Conservation (phyloP, 2,329 filamentous ascomycete genomes). For the Periglandula ipomoeae region DNA sequence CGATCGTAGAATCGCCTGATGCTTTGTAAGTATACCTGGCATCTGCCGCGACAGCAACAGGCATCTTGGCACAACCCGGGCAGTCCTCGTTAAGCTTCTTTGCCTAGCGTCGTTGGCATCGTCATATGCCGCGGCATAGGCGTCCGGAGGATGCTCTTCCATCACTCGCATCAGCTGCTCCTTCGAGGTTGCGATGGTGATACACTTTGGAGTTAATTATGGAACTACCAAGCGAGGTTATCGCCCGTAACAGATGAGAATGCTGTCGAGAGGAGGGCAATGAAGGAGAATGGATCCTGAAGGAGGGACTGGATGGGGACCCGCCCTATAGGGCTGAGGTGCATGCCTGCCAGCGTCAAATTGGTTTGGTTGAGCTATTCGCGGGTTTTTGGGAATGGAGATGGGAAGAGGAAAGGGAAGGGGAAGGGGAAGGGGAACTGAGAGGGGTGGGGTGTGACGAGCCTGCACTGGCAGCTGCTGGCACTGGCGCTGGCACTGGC, state of each 20-base stretch:
- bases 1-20: background rate
- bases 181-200: background rate
- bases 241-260: background rate
- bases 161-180: background rate
- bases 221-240: too few species aligned
- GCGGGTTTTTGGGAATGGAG: too few species aligned
- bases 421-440: too few species aligned
- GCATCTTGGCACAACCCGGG: background rate
- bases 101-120: background rate
- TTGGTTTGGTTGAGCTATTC: too few species aligned
- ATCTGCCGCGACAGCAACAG: background rate
- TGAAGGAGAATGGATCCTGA: too few species aligned
- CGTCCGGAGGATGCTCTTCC: background rate
- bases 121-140: background rate
- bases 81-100: background rate
- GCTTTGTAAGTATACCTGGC: background rate
- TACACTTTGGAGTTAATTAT: too few species aligned
- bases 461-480: too few species aligned
- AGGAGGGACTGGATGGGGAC: too few species aligned
- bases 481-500: too few species aligned
- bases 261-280: background rate
- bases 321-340: constrained; percentile 6
- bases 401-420: too few species aligned
- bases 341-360: background rate
- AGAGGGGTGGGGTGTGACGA: too few species aligned